A percentile compares a stretch with the other conserved stretches of the same genome.
These are phyloP conservation scores for Botrytis paeoniae DNA, from an alignment of 2,329 filamentous ascomycete species.

Conservation along the genomic window DNA sequence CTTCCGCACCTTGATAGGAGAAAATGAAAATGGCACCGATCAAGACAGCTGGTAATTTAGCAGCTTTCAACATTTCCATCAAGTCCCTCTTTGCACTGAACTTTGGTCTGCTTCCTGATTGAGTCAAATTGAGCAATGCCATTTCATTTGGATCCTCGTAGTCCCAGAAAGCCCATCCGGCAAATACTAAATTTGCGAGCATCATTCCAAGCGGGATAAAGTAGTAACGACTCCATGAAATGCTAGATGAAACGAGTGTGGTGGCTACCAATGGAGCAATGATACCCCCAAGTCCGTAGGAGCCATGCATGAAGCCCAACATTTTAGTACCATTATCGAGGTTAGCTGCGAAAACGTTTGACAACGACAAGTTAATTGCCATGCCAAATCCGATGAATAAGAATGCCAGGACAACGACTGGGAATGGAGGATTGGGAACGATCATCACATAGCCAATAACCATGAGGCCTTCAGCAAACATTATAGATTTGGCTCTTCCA, in stretches of 20 bases:
- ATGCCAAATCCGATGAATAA: constrained; percentile 62
- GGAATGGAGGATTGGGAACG: constrained; percentile 66
- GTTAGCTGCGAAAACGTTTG: constrained; percentile 57
- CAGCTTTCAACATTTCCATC: constrained; percentile 43
- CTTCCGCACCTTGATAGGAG: constrained; percentile 80
- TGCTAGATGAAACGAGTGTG: constrained; percentile 58
- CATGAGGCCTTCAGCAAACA: constrained; percentile 56
- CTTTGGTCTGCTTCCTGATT: constrained; percentile 36
- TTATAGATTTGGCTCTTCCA: constrained; percentile 63
- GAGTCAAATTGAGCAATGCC: constrained; percentile 44
- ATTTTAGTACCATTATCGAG: constrained; percentile 52
- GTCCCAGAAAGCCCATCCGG: constrained; percentile 65
- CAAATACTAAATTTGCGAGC: constrained; percentile 54
- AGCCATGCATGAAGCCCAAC: constrained; percentile 64
- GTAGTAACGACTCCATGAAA: constrained; percentile 72
- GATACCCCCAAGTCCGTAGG: constrained; percentile 63
- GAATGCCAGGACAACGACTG: constrained; percentile 63
- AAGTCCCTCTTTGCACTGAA: constrained; percentile 40
- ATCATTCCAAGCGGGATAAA: constrained; percentile 60
- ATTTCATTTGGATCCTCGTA: constrained; percentile 60
- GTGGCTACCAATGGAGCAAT: constrained; percentile 72
- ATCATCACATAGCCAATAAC: constrained; percentile 62
- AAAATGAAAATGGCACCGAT: constrained; percentile 81
- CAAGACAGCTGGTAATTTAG: constrained; percentile 56
- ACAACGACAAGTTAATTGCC: constrained; percentile 54